Percentiles rank a stretch among this genome's conserved stretches.
Evolutionary conservation across 2,329 filamentous ascomycete genomes (phyloP).

Genomic region (Sclerotinia nivalis): DNA sequence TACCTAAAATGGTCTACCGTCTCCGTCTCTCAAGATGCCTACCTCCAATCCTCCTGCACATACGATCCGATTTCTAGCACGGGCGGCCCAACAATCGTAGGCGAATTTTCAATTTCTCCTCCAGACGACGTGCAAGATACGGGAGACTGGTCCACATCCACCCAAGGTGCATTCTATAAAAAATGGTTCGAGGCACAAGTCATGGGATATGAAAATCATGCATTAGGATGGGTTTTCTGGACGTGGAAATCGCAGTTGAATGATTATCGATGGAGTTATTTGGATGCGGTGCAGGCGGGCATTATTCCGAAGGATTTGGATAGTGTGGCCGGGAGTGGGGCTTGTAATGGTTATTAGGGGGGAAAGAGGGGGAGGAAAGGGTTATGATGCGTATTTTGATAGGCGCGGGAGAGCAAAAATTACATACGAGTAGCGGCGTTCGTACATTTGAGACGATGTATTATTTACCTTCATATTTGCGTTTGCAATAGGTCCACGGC

Average conservation of each 20-base stretch:
- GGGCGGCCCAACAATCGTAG: conserved; percentile 52
- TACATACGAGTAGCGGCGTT: neutral
- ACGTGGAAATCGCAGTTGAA: conserved; percentile 56
- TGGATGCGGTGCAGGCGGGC: conserved; percentile 44
- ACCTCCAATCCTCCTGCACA: conserved; percentile 53
- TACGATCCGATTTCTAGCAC: conserved; percentile 45
- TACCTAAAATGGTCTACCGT: conserved; percentile 57
- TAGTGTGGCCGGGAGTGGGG: conserved; percentile 16
- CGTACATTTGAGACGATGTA: neutral
- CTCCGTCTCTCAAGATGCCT: conserved; percentile 48
- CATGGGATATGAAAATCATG: conserved; percentile 52
- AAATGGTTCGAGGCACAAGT: conserved; percentile 60
- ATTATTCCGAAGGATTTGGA: conserved; percentile 41
- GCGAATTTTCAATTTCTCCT: conserved; percentile 59
- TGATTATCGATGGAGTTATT: conserved; percentile 54
- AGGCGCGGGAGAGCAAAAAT: neutral
- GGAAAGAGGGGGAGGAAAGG: too few species aligned
- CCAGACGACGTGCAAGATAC: conserved; percentile 51
- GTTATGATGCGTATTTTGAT: too few species aligned
- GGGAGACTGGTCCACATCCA: conserved; percentile 46
- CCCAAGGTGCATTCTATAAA: conserved; percentile 52
- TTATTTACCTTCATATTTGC: neutral
- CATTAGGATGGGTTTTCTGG: conserved; percentile 60
- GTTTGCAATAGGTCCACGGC: neutral
- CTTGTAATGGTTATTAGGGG: conserved; percentile 9